Evolutionary conservation across 495 filamentous ascomycete species (phyloP).

Genomic region (Penicillium steckii): DNA sequence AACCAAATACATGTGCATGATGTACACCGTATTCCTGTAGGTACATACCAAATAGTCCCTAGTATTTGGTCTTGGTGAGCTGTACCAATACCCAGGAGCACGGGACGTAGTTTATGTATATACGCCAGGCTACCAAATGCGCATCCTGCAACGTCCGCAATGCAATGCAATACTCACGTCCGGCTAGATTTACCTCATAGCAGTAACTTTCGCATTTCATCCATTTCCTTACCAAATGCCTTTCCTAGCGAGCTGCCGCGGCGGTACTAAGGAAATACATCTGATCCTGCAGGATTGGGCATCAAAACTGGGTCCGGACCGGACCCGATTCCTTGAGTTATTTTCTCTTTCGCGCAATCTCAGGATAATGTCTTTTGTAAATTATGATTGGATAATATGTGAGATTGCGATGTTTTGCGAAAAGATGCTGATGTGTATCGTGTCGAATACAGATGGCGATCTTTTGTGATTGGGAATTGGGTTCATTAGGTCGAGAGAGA

Average conservation of each 20-base stretch:
- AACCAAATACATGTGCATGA: too few relatives aligned
- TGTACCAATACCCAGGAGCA: not conserved
- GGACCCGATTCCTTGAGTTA: not conserved
- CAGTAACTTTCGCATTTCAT: not conserved
- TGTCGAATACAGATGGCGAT: too few relatives aligned
- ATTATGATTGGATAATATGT: not conserved
- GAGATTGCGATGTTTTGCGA: too few relatives aligned
- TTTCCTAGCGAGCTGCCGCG: not conserved
- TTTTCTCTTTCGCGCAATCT: not conserved
- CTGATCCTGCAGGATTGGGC: not conserved
- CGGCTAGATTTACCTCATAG: not conserved
- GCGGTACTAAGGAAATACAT: not conserved
- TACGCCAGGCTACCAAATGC: too few relatives aligned
- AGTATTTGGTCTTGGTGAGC: not conserved
- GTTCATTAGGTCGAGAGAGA: too few relatives aligned
- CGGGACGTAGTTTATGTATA: not conserved
- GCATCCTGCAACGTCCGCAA: not conserved
- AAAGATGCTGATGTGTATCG: too few relatives aligned
- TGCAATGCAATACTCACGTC: not conserved
- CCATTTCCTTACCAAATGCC: not conserved
- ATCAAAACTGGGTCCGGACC: not conserved
- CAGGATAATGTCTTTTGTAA: not conserved
- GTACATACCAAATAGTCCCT: not conserved
- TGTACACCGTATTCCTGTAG: too few relatives aligned
- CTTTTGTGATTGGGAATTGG: too few relatives aligned